Percentiles rank a stretch among this genome's conserved stretches.
phyloP scores from a whole-genome alignment of 2,329 filamentous ascomycete species.

The Mariannaea sp. region DNA sequence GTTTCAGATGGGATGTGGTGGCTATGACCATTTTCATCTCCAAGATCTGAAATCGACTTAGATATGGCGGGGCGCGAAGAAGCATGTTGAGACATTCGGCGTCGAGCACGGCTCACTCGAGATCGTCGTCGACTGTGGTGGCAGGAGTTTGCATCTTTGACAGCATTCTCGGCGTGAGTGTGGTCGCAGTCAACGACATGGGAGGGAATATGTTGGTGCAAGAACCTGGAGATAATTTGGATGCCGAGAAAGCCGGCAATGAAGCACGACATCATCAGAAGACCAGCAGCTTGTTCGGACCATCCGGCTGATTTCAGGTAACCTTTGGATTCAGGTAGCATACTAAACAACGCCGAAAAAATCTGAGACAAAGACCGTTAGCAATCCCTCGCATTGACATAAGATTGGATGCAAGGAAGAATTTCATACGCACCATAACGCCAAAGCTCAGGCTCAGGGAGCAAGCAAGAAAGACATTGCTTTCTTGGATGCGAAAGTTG shows the following conservation, averaged over 20 bases:
- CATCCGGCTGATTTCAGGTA: slow-evolving; percentile 75
- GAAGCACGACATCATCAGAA: slow-evolving; percentile 72
- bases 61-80: slow-evolving; percentile 31
- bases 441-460: slow-evolving; percentile 93
- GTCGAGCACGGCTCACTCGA: slow-evolving; percentile 40
- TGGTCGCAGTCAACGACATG: slow-evolving; percentile 83
- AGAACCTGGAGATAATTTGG: slow-evolving; percentile 70
- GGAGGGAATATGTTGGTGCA: slow-evolving; percentile 76
- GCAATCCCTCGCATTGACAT: not conserved
- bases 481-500: slow-evolving; percentile 86
- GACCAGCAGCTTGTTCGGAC: slow-evolving; percentile 67
- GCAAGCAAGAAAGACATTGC: slow-evolving; percentile 82
- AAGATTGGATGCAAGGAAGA: not conserved
- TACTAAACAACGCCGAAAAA: slow-evolving; percentile 89
- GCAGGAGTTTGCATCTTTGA: slow-evolving; percentile 35
- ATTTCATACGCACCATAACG: slow-evolving; percentile 86
- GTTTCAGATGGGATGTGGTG: slow-evolving; percentile 46
- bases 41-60: slow-evolving; percentile 25
- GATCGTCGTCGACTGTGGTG: slow-evolving; percentile 38
- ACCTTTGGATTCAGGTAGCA: slow-evolving; percentile 83
- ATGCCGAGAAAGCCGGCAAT: slow-evolving; percentile 75
- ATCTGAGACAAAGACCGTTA: slow-evolving; percentile 61
- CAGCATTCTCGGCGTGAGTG: slow-evolving; percentile 62
- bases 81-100: slow-evolving; percentile 36
- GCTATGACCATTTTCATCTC: slow-evolving; percentile 30